These are phyloP conservation scores for Neurospora sp. DNA, from an alignment of 2,329 filamentous ascomycete genomes.

Conservation along the genomic window DNA sequence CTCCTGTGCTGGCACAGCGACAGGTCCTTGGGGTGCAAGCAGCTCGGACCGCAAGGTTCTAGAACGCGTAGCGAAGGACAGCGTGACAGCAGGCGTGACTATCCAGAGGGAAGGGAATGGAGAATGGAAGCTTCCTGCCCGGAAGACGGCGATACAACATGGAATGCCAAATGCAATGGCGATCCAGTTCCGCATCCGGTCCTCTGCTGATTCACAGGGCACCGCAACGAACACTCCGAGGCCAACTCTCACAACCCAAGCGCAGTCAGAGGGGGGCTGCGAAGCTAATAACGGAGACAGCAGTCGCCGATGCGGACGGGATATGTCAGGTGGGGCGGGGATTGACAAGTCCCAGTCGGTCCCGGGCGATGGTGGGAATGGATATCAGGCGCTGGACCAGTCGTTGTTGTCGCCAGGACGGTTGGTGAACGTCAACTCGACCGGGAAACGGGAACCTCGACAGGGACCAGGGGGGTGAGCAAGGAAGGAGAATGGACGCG, in stretches of 20 bases:
- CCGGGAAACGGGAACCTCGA: background rate
- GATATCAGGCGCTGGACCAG: background rate
- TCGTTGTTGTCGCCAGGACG: background rate
- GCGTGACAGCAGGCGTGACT: background rate
- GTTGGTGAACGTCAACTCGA: background rate
- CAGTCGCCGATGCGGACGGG: background rate
- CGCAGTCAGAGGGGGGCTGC: background rate
- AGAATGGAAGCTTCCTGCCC: too few species aligned
- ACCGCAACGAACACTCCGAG: background rate
- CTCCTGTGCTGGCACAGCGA: background rate
- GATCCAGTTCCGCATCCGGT: background rate
- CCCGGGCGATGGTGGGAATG: background rate
- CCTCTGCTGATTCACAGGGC: background rate
- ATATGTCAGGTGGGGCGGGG: background rate
- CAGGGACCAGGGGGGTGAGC: background rate
- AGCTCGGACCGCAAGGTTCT: background rate
- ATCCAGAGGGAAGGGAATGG: background rate
- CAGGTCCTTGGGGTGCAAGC: background rate
- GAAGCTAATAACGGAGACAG: background rate
- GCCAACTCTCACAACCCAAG: background rate
- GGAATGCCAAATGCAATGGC: background rate
- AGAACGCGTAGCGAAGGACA: background rate
- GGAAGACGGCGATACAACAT: background rate
- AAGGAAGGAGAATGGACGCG: background rate
- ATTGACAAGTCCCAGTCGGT: background rate